Conservation (phyloP, 2,329 filamentous ascomycete genomes). For the Didymella segeticola region DNA sequence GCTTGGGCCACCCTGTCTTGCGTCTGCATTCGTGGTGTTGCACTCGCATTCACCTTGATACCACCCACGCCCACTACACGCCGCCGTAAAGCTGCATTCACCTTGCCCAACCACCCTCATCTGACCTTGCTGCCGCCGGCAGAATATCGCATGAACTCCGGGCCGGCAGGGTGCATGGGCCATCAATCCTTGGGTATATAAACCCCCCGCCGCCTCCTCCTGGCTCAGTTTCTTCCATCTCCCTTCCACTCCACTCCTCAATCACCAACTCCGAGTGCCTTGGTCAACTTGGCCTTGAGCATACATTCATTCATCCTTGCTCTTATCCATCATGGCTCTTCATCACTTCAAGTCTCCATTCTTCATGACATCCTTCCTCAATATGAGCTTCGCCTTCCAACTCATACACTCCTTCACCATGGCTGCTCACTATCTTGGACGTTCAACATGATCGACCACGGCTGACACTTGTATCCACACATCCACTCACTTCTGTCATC, state of each 20-base stretch:
- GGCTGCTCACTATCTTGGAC: not conserved
- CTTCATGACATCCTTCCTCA: not conserved
- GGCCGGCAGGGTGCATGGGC: not conserved
- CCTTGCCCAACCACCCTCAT: not conserved
- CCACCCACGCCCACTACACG: not conserved
- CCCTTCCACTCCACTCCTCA: not conserved
- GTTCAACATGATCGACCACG: not conserved
- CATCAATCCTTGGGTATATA: not conserved
- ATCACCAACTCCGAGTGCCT: not conserved
- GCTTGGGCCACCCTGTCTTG: conserved; percentile 1
- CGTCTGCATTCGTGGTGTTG: not conserved
- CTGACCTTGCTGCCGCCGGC: conserved; percentile 1
- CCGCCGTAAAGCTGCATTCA: not conserved
- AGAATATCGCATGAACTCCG: not conserved
- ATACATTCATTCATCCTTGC: not conserved
- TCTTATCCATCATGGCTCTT: not conserved
- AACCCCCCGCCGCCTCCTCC: not conserved
- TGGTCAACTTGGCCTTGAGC: not conserved
- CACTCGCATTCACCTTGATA: not conserved
- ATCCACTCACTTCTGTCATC: not conserved
- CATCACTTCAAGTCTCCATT: conserved; percentile 6
- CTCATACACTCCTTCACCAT: conserved; percentile 2
- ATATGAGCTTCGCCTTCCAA: not conserved
- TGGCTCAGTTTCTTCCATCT: not conserved
- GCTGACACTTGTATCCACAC: not conserved